phyloP scores from a whole-genome alignment of 352 stramenopile genomes.

The Pythium chondricola region DNA sequence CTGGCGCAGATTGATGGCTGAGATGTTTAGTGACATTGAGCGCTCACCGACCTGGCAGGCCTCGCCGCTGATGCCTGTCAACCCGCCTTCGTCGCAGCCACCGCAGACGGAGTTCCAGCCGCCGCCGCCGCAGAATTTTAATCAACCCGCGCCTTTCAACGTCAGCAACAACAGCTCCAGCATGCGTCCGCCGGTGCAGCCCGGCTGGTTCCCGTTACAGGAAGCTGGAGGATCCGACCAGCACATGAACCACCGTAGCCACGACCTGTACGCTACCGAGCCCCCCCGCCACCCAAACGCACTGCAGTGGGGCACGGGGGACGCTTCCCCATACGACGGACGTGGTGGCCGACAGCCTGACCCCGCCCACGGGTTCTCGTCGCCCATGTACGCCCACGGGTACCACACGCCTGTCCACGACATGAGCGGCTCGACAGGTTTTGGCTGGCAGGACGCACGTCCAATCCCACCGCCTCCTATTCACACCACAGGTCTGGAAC shows the following conservation, averaged over 20 bases:
- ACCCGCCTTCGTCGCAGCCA: not conserved
- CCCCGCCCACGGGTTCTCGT: slow-evolving; percentile 9
- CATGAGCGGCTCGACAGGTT: not conserved
- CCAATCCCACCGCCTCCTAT: slow-evolving; percentile 13
- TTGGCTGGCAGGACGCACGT: slow-evolving; percentile 17
- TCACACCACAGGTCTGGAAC: slow-evolving; percentile 14
- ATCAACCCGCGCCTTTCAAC: slow-evolving; percentile 2
- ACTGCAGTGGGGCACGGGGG: not conserved
- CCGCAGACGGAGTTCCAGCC: slow-evolving; percentile 1
- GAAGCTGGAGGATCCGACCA: slow-evolving; percentile 3
- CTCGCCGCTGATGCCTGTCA: not conserved
- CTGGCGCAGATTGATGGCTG: not conserved
- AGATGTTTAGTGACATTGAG: slow-evolving; percentile 23
- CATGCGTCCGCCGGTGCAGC: slow-evolving; percentile 21
- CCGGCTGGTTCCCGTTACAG: slow-evolving; percentile 53
- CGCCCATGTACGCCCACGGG: slow-evolving; percentile 11
- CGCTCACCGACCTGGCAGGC: slow-evolving; percentile 19
- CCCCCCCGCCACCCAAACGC: not conserved
- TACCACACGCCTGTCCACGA: slow-evolving; percentile 12
- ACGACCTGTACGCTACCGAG: slow-evolving; percentile 3
- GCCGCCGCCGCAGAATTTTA: not conserved
- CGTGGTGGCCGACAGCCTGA: not conserved
- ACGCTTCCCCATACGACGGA: not conserved
- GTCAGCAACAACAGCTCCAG: not conserved
- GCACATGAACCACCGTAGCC: slow-evolving; percentile 8